Base-by-base conservation (phyloP, 2,329 filamentous ascomycete species). In the Endoconidiophora laricicola region DNA sequence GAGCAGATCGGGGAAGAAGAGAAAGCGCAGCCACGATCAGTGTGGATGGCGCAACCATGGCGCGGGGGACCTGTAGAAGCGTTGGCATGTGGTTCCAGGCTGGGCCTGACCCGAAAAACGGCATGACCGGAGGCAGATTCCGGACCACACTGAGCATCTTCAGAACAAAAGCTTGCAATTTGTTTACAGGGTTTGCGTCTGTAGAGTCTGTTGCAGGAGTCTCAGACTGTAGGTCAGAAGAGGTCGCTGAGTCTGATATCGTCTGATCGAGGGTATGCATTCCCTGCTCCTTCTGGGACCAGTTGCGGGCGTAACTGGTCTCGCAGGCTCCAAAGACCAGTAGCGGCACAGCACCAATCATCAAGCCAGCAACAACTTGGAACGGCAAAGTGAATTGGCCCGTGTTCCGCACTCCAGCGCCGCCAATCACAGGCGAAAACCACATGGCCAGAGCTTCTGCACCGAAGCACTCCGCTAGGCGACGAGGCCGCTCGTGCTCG, bases 361-460 rank as follows among this genome's bases (percentile, higher is more conserved):
- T 64, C 52, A 78, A 69, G 40, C 63, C 60, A 57, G 64, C 69
- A 54, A 77, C 63, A 44, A 77, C 66, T 53, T 68, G 66, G 54
- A 75, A 76, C 52, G 73, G 72, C 22, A 68, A 60, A 10, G 63
- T 63, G 58, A 71, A 70, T 5, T 68, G 66, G 29, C 60, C 55
- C 1, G 58, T 55, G 14, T 62, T 60, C 46, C 62, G 61, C 0
- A 72, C 72, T 37, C 68, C 63, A 20, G 69, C 63, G 2, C 74
- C 73, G 16, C 72, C 72, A 4, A 78, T 57, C 3, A 78, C 61
- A 0, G 75, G 75, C 0, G 68, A 63, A 36, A 73, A 73, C 69
- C 73, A 76, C 1, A 69, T 74, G 3, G 68, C 67, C 7, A 66
- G 60, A 7, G 71, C 60, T 20, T 63, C 64, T 2, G 73, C 59